Conservation (phyloP, 1,284 basidiomycete species). For the Microbotryum scabiosae region DNA sequence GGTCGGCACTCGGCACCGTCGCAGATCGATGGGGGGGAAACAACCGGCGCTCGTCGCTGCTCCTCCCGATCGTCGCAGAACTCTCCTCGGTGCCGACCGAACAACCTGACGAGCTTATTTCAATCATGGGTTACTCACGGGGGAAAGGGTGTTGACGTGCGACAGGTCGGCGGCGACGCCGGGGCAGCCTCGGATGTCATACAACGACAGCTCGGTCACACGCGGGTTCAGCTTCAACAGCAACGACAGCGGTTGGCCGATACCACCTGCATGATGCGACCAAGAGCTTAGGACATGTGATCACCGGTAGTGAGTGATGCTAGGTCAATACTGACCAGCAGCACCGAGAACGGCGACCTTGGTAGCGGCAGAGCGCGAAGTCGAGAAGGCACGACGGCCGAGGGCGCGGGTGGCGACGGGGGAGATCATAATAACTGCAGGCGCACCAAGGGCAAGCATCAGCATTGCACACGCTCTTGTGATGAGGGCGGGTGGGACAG, state of each 20-base stretch:
- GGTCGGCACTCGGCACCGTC: too few species aligned
- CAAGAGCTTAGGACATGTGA: not conserved
- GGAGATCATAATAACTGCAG: too few species aligned
- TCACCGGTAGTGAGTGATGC: not conserved
- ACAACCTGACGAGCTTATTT: not conserved
- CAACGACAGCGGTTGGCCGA: slow-evolving; percentile 82
- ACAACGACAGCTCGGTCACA: slow-evolving; percentile 48
- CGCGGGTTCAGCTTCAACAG: slow-evolving; percentile 74
- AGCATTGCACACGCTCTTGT: too few species aligned
- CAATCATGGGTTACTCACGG: not conserved
- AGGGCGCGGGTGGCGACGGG: too few species aligned
- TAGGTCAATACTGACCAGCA: slow-evolving; percentile 48
- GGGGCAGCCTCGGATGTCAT: slow-evolving; percentile 85
- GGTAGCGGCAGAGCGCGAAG: slow-evolving; percentile 60
- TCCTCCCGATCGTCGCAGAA: too few species aligned
- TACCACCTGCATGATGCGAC: slow-evolving; percentile 50
- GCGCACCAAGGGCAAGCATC: too few species aligned
- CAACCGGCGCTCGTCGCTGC: too few species aligned
- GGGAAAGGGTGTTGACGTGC: slow-evolving; percentile 71
- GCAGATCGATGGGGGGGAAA: too few species aligned
- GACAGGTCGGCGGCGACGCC: slow-evolving; percentile 88
- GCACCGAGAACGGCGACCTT: slow-evolving; percentile 87
- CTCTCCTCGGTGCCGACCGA: too few species aligned
- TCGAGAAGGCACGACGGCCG: slow-evolving; percentile 59
- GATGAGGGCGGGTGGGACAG: too few species aligned